Evolutionary conservation across 2,329 filamentous ascomycete genomes (phyloP).

Genomic region (Lecanicillium sp.): DNA sequence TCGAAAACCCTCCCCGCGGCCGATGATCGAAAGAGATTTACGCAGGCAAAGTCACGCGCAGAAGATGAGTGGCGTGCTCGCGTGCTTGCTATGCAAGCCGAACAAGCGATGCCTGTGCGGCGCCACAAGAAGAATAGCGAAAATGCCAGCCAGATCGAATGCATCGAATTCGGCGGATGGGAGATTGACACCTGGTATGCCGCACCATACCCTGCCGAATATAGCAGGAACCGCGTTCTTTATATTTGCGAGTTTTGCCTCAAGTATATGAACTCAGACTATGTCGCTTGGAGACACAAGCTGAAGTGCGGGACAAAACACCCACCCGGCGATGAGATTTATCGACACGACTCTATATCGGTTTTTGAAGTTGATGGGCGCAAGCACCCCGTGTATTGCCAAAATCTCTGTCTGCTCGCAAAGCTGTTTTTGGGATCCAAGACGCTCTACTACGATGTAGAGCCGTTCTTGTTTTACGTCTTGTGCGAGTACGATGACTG

Average conservation of each 20-base stretch:
- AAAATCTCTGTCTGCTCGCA: slow-evolving; percentile 90
- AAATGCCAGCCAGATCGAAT: slow-evolving; percentile 93
- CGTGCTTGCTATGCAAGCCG: slow-evolving; percentile 54
- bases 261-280: slow-evolving; percentile 99
- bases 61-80: slow-evolving; percentile 84
- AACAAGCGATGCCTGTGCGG: slow-evolving; percentile 55
- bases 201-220: slow-evolving; percentile 95
- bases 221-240: slow-evolving; percentile 91
- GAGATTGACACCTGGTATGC: slow-evolving; percentile 99
- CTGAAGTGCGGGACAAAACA: slow-evolving; percentile 95
- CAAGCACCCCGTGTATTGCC: slow-evolving; percentile 97
- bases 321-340: slow-evolving; percentile 95
- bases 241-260: slow-evolving; percentile 99
- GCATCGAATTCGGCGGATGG: slow-evolving; percentile 94
- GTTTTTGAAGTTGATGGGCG: slow-evolving; percentile 98
- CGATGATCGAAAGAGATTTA: slow-evolving; percentile 78
- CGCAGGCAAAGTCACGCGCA: slow-evolving; percentile 81
- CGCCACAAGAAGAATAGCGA: slow-evolving; percentile 71
- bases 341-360: slow-evolving; percentile 81
- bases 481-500: slow-evolving; percentile 89
- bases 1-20: slow-evolving; percentile 76
- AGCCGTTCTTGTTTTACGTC: slow-evolving; percentile 95
- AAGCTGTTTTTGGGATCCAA: slow-evolving; percentile 99
- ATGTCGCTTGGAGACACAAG: slow-evolving; percentile 96
- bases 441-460: slow-evolving; percentile 95